These are phyloP conservation scores for Tetracentron sinense DNA, from an alignment of 164 flowering plant species.

Conservation along the genomic window DNA sequence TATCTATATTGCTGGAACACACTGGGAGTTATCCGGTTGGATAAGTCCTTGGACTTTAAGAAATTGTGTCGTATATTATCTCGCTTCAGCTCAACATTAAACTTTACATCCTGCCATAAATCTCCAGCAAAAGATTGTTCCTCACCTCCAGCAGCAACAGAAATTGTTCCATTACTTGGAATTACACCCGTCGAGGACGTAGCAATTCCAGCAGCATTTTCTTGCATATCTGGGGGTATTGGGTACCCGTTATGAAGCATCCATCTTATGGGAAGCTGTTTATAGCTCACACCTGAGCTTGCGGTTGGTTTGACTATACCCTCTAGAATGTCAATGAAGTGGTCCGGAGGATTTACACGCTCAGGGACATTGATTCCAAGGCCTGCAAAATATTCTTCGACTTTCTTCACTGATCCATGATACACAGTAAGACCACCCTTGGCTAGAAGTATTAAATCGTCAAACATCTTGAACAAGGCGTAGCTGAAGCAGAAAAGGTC, in stretches of 20 bases:
- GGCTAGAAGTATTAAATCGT: slow-evolving; percentile 93
- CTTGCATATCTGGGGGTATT: slow-evolving; percentile 81
- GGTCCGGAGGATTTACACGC: slow-evolving; percentile 94
- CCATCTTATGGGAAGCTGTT: slow-evolving; percentile 93
- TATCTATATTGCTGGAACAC: slow-evolving; percentile 58
- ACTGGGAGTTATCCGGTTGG: slow-evolving; percentile 64
- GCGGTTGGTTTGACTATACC: slow-evolving; percentile 66
- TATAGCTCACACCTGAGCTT: slow-evolving; percentile 36
- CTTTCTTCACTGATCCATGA: slow-evolving; percentile 89
- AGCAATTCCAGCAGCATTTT: slow-evolving; percentile 35
- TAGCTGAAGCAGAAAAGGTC: slow-evolving; percentile 53
- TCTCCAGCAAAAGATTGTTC: slow-evolving; percentile 74
- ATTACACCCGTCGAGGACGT: slow-evolving; percentile 33
- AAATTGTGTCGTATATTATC: slow-evolving; percentile 54
- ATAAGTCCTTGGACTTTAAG: slow-evolving; percentile 53
- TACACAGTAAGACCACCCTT: slow-evolving; percentile 93
- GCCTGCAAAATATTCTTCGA: slow-evolving; percentile 85
- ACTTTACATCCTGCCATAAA: slow-evolving; percentile 71
- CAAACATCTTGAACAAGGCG: slow-evolving; percentile 91
- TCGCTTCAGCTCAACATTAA: slow-evolving; percentile 45
- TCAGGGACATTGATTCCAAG: slow-evolving; percentile 89
- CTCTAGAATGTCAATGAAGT: slow-evolving; percentile 92
- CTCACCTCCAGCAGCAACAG: slow-evolving; percentile 23
- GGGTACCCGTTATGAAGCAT: slow-evolving; percentile 92
- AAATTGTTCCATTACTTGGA: slow-evolving; percentile 30